Evolutionary conservation across 345 rosid species (phyloP).

Genomic region (Melaleuca alternifolia): DNA sequence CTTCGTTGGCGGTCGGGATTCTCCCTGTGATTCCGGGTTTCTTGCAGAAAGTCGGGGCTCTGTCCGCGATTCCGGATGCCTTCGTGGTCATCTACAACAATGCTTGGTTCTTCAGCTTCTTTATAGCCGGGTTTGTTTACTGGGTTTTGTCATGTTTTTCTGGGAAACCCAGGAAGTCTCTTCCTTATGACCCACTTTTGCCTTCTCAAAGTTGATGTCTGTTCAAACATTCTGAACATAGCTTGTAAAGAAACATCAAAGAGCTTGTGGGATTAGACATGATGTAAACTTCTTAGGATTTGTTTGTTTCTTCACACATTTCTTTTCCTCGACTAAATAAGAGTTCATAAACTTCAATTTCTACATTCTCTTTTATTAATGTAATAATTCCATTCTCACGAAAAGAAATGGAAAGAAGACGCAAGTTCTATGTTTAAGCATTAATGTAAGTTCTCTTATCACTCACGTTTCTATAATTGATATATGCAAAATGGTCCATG

Average conservation of each 20-base stretch:
- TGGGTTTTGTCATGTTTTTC: constrained; percentile 35
- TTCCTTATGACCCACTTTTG: constrained; percentile 9
- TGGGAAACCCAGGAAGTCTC: constrained; percentile 17
- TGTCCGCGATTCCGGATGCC: constrained; percentile 21
- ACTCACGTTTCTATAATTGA: background rate
- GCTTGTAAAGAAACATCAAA: background rate
- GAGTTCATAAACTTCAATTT: background rate
- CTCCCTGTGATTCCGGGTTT: constrained; percentile 84
- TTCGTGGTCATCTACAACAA: constrained; percentile 59
- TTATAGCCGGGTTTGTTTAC: constrained; percentile 49
- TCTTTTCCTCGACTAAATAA: background rate
- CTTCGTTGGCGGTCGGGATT: constrained; percentile 55
- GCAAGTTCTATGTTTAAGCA: background rate
- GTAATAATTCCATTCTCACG: background rate
- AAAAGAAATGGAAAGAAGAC: background rate
- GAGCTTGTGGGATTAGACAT: background rate
- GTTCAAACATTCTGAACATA: background rate
- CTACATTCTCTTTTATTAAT: background rate
- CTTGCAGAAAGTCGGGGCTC: constrained; percentile 52
- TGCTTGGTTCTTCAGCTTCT: constrained; percentile 85
- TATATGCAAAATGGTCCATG: background rate
- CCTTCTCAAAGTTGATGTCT: background rate
- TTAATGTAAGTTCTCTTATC: background rate
- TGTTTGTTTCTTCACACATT: background rate
- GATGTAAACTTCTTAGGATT: background rate